Conservation (phyloP, 768 basidiomycete species). For the Tricholomella constricta region DNA sequence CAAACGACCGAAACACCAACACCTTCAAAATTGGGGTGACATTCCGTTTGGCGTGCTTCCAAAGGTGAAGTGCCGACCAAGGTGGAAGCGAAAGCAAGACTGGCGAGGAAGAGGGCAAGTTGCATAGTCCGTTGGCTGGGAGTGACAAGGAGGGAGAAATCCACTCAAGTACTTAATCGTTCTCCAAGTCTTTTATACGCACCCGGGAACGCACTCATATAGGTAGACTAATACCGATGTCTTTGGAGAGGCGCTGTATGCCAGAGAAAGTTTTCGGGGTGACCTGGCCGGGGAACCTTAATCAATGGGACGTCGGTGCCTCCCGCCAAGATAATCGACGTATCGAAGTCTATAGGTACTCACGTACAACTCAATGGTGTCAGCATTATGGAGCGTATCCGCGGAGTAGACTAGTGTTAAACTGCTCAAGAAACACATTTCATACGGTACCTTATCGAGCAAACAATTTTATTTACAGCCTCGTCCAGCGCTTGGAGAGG, state of each 20-base stretch:
- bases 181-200: not conserved
- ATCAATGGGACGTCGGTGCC: not conserved
- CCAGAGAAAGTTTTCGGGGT: not conserved
- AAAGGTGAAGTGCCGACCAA: slow-evolving; percentile 6
- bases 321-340: not conserved
- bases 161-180: not conserved
- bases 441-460: no score
- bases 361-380: no score
- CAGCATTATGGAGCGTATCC: no score
- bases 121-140: slow-evolving; percentile 1
- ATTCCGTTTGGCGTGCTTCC: slow-evolving; percentile 7
- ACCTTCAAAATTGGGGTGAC: slow-evolving; percentile 13
- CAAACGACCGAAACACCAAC: slow-evolving; percentile 13
- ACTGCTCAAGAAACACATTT: no score
- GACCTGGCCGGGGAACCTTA: not conserved
- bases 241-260: not conserved
- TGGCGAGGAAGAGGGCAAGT: not conserved
- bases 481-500: no score
- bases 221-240: no score
- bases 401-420: no score
- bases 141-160: not conserved
- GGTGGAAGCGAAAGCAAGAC: not conserved
- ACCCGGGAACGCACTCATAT: no score
- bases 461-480: no score
- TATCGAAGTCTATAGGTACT: no score